A percentile compares a stretch with the other conserved stretches of the same genome.
Evolutionary conservation across 1,139 yeast species (phyloP).

Genomic region (Oligophagozyma castellii): DNA sequence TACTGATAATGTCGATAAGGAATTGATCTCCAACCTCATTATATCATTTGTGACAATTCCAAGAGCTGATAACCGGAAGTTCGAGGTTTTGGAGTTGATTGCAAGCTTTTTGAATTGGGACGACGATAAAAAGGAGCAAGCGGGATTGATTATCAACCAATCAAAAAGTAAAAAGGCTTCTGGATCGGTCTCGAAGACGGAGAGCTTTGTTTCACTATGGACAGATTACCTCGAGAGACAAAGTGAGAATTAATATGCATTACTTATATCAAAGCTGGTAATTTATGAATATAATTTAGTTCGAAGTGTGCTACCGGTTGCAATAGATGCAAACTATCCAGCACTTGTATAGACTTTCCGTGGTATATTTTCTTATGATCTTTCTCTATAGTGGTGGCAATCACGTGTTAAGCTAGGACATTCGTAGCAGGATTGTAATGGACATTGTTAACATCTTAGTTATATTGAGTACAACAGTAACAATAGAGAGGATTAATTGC

Average conservation of each 20-base stretch:
- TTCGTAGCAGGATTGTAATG: too few species aligned
- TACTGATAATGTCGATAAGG: conserved; percentile 72
- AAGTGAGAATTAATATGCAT: conserved; percentile 31
- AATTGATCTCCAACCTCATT: conserved; percentile 71
- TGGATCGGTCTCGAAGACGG: conserved; percentile 29
- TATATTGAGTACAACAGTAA: too few species aligned
- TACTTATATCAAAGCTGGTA: too few species aligned
- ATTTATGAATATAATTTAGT: too few species aligned
- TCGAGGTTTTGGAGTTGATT: conserved; percentile 76
- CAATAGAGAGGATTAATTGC: too few species aligned
- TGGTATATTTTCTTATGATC: too few species aligned
- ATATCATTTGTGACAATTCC: conserved; percentile 79
- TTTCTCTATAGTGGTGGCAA: too few species aligned
- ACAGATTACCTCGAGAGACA: conserved; percentile 83
- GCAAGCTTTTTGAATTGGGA: conserved; percentile 83
- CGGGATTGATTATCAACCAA: conserved; percentile 49
- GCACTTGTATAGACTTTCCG: too few species aligned
- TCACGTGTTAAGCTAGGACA: too few species aligned
- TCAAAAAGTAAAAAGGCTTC: conserved; percentile 13
- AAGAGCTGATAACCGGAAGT: conserved; percentile 86
- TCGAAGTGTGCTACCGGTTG: too few species aligned
- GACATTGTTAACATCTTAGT: too few species aligned
- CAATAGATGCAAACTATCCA: too few species aligned
- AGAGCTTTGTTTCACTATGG: conserved; percentile 76
- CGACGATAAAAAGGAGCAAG: conserved; percentile 65